Evolutionary conservation across 228 moss, liverwort and hornwort genomes (phyloP).

Genomic region (Sphagnum fallax): DNA sequence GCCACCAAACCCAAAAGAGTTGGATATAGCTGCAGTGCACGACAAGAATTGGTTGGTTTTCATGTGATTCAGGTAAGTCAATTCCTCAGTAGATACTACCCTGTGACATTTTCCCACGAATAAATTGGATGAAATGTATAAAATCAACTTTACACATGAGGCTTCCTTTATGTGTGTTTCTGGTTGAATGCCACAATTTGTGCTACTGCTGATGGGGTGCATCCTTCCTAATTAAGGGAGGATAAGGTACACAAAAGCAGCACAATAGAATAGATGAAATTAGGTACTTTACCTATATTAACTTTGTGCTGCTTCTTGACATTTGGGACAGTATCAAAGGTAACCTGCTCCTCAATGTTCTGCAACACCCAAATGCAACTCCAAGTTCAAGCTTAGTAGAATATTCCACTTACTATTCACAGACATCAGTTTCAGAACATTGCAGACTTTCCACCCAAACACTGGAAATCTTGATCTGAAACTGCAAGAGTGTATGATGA

Average conservation of each 20-base stretch:
- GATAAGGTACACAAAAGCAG: no score
- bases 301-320: constrained; percentile 50
- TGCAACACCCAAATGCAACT: constrained; percentile 5
- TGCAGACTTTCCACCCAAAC: background rate
- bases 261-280: no score
- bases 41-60: no score
- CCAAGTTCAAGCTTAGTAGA: background rate
- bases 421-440: background rate
- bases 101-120: no score
- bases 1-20: constrained; percentile 54
- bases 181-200: no score
- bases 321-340: constrained; percentile 49
- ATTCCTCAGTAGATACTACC: no score
- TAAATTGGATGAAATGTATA: no score
- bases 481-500: background rate
- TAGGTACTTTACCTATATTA: constrained; percentile 19
- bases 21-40: constrained; percentile 30
- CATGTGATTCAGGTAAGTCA: no score
- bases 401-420: background rate
- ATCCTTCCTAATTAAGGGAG: no score
- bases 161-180: no score
- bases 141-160: no score
- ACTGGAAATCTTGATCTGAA: background rate
- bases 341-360: constrained; percentile 36
- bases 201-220: no score